These are phyloP conservation scores for Fusarium miscanthi DNA, from an alignment of 2,329 filamentous ascomycete genomes.

Conservation along the genomic window DNA sequence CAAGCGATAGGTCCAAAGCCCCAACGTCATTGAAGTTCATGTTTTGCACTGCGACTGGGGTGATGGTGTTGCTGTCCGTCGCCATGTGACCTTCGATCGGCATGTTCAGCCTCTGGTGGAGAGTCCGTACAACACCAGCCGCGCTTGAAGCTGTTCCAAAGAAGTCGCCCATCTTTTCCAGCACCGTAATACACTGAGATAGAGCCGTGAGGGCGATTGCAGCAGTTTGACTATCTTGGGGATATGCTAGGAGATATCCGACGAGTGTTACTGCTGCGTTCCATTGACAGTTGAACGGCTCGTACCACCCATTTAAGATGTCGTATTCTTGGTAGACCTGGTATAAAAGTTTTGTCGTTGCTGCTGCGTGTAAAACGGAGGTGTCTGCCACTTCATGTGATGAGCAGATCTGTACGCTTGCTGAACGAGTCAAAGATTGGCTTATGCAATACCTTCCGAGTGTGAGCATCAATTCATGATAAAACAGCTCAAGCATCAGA, in stretches of 20 bases:
- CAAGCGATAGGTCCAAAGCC: accelerated
- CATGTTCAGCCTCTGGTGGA: neutral
- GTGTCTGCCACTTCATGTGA: accelerated
- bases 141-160: neutral
- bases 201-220: neutral
- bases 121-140: neutral
- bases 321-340: neutral
- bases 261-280: neutral
- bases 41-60: accelerated
- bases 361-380: neutral
- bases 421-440: neutral
- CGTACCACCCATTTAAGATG: neutral
- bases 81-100: accelerated
- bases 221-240: accelerated
- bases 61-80: accelerated
- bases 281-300: neutral
- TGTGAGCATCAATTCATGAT: neutral
- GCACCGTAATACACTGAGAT: neutral
- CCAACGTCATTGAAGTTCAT: accelerated
- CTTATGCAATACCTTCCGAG: neutral
- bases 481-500: neutral
- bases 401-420: accelerated
- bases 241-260: neutral
- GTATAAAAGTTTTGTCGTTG: neutral
- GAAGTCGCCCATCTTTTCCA: neutral